A percentile compares a stretch with the other conserved stretches of the same genome.
phyloP scores from a whole-genome alignment of 179 eudicot genomes.

The Camellia oleifera region DNA sequence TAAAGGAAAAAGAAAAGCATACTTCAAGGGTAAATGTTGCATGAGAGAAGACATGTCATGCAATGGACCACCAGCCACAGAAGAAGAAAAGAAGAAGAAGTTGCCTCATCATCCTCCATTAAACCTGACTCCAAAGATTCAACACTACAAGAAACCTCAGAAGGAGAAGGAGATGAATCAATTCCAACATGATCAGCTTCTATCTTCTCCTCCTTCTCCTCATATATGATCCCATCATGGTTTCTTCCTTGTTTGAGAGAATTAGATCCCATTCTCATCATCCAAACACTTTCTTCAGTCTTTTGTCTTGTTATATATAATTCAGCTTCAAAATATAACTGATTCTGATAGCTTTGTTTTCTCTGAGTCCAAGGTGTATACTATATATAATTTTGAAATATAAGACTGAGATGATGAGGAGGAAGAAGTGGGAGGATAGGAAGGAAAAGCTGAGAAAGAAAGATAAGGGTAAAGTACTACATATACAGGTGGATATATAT shows the following conservation, averaged over 20 bases:
- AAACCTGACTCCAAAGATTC: constrained; percentile 21
- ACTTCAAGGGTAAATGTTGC: constrained; percentile 46
- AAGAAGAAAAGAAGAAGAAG: constrained; percentile 13
- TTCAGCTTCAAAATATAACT: too few species aligned
- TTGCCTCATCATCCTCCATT: constrained; percentile 14
- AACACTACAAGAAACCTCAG: constrained; percentile 19
- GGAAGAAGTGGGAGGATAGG: not conserved
- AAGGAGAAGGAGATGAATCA: constrained; percentile 9
- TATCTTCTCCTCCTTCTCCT: constrained; percentile 6
- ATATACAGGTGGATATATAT: not conserved
- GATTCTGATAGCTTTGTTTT: too few species aligned
- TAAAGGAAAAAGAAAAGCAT: not conserved
- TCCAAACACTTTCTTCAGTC: not conserved
- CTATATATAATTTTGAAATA: not conserved
- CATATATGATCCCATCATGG: constrained; percentile 25
- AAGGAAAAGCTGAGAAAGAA: not conserved
- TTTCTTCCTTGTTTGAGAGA: constrained; percentile 16
- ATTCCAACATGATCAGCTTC: not conserved
- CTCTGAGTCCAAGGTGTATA: too few species aligned
- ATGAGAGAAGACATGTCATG: constrained; percentile 44
- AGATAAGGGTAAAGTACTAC: constrained; percentile 9
- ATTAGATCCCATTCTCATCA: constrained; percentile 22
- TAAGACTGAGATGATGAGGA: not conserved
- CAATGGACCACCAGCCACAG: constrained; percentile 19
- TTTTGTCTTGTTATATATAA: too few species aligned